These are phyloP conservation scores for Beverwykella pulmonaria DNA, from an alignment of 495 filamentous ascomycete genomes.

Conservation along the genomic window DNA sequence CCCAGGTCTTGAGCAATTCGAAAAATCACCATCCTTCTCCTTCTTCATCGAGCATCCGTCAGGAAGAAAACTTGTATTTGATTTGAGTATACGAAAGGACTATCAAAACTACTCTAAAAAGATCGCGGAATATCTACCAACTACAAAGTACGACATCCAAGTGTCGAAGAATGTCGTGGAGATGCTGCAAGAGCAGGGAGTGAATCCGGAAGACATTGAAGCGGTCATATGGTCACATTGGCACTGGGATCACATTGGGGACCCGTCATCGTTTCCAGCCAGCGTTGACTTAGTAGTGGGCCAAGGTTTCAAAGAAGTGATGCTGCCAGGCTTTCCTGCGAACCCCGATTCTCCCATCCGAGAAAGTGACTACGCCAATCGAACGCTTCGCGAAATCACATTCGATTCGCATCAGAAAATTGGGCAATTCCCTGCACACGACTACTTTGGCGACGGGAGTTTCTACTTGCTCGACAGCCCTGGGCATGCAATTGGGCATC, in stretches of 20 bases:
- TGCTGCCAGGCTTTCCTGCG: slow-evolving; percentile 58
- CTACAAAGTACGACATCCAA: background rate
- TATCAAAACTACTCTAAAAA: slow-evolving; percentile 19
- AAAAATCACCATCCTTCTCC: slow-evolving; percentile 1
- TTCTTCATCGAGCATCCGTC: slow-evolving; percentile 1
- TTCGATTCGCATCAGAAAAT: slow-evolving; percentile 40
- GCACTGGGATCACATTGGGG: slow-evolving; percentile 60
- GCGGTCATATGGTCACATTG: slow-evolving; percentile 53
- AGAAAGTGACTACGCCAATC: slow-evolving; percentile 37
- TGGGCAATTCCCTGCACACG: slow-evolving; percentile 43
- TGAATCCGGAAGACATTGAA: slow-evolving; percentile 52
- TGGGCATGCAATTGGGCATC: slow-evolving; percentile 61
- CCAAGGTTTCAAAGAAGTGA: slow-evolving; percentile 53
- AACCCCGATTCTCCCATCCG: slow-evolving; percentile 43
- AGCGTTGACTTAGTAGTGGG: slow-evolving; percentile 57
- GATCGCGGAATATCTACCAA: slow-evolving; percentile 1
- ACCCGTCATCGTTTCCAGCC: slow-evolving; percentile 55
- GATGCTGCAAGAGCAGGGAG: slow-evolving; percentile 50
- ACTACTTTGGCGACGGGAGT: slow-evolving; percentile 60
- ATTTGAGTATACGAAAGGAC: slow-evolving; percentile 28
- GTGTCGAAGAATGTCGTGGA: slow-evolving; percentile 54
- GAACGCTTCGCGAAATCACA: slow-evolving; percentile 41
- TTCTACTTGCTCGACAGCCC: slow-evolving; percentile 62
- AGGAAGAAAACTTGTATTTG: slow-evolving; percentile 18
- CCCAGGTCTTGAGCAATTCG: background rate